Evolutionary conservation across 106 monocot genomes (phyloP), one percentile per base, ranked within the genome.

Genomic region (Cymbidium sinense): DNA sequence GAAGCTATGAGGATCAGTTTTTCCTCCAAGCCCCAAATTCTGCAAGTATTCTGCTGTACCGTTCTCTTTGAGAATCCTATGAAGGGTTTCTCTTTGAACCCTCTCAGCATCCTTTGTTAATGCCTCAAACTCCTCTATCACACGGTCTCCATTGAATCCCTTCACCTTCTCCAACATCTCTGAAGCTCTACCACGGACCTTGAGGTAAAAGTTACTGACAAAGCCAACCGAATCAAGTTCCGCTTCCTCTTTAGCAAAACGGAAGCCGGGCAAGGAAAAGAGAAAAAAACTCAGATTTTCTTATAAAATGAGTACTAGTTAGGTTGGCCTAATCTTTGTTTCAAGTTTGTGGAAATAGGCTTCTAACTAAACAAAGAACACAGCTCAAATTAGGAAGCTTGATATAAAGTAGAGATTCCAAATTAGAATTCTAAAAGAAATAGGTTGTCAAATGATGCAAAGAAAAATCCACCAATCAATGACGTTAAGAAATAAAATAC

Each of bases 1-100:
- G 84, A 87, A 96, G 82, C 90, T 93, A 76, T 82, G 83, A 1
- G 76, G 79, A 71, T 96, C 95, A 3, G 88, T 96, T 47, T 92
- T 85, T 34, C 90, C 90, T 7, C 44, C 83, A 33, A 96, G 87
- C 3, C 93, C 93, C 50, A 87, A 76, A 30, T 76, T 80, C 79
- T 62, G 71, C 81, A 96, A 80, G 78, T 96, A 96, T 81, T 96
- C 93, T 2, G 90, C 88, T 12, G 82, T 88, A 20, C 80, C 79
- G 47, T 93, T 96, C 61, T 86, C 79, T n/a, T 84, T 80, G 2
- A 96, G 88, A 34, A 96, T 87, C 79, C 76, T 84, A 34, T 62
- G 76, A 33, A 96, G 88, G 5, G 95, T 91, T 64, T 88, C 95
- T 37, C 34, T 64, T 88, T 96, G 92, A 7, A 93, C 87, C 15